Evolutionary conservation across 2,329 filamentous ascomycete species (phyloP), one percentile per base, ranked within the genome.

Genomic region (Volutella citrinella): DNA sequence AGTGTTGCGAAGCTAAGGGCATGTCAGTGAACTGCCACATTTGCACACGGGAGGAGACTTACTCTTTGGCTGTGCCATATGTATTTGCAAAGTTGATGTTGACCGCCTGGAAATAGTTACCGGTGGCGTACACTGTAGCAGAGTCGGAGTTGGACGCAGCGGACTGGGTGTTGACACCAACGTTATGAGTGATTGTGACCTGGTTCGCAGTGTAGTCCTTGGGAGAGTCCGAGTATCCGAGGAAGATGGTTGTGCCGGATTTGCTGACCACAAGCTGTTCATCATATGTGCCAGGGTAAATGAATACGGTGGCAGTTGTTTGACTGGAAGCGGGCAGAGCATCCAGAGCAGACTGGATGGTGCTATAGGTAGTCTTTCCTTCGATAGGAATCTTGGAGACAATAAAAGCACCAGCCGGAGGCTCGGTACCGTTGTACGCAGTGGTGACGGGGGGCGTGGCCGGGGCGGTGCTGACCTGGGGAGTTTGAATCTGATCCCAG

Each of bases 251-350:
- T 10, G 42, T 45, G 17, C 42, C 42, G 15, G 42, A 30, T 27
- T 36, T 34, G 20, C 30, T 39, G 6, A 45, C 31, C 10, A 45
- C 33, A 15, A 45, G 38, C 49, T 80, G 76, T 54, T 80, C 76
- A n/a, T 59, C 63, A 61, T 80, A 80, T 10, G 71, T 78, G 2
- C 77, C 76, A 5, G 51, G 46, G 21, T 56, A 57, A 23, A 61
- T 56, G 51, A 63, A 59, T 28, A 60, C 55, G 7, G 57, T 51
- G 34, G 63, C 59, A 22, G 30, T 39, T 19, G 29, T 20, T 42
- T 40, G 36, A 44, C 36, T 38, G 1, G 40, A 41, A 3, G 30
- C 22, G 7, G 43, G 43, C 21, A 57, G 41, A 31, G 45, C 46
- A 14, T 47, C 39, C 21, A 59, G 38, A 2, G 54, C 56, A n/a